Evolutionary conservation across 2,329 filamentous ascomycete genomes (phyloP).

Genomic region (Fusarium denticulatum): DNA sequence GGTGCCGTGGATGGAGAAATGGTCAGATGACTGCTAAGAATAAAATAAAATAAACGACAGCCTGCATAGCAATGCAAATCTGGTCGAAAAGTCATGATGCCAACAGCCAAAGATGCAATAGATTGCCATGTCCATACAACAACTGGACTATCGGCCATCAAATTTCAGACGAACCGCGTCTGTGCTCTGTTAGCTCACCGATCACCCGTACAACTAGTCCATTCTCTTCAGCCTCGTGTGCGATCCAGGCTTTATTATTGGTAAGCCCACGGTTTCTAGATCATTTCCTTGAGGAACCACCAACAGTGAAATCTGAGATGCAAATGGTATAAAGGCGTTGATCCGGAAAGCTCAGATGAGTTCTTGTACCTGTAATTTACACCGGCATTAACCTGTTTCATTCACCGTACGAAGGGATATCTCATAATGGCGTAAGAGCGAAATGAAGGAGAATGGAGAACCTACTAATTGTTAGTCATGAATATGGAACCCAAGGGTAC

Average conservation of each 20-base stretch:
- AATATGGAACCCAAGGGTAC: not conserved
- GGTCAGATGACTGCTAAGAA: not conserved
- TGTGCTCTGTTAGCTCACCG: conserved; percentile 25
- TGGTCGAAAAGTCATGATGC: not conserved
- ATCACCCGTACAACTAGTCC: conserved; percentile 11
- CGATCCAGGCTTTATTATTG: conserved; percentile 15
- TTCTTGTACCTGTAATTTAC: not conserved
- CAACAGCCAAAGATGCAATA: not conserved
- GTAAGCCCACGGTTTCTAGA: not conserved
- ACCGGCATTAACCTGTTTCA: conserved; percentile 4
- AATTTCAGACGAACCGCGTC: conserved; percentile 12
- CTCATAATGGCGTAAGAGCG: not conserved
- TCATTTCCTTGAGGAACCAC: not conserved
- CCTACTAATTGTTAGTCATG: not conserved
- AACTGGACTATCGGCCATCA: not conserved
- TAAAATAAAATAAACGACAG: not conserved
- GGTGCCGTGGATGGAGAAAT: not conserved
- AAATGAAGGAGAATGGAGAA: not conserved
- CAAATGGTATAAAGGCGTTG: not conserved
- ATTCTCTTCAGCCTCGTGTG: conserved; percentile 28
- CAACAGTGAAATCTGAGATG: not conserved
- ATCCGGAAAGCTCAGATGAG: not conserved
- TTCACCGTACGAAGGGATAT: not conserved
- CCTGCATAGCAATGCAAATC: not conserved
- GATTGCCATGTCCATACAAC: not conserved